phyloP scores from a whole-genome alignment of 495 filamentous ascomycete species.

The Penicillium roqueforti region DNA sequence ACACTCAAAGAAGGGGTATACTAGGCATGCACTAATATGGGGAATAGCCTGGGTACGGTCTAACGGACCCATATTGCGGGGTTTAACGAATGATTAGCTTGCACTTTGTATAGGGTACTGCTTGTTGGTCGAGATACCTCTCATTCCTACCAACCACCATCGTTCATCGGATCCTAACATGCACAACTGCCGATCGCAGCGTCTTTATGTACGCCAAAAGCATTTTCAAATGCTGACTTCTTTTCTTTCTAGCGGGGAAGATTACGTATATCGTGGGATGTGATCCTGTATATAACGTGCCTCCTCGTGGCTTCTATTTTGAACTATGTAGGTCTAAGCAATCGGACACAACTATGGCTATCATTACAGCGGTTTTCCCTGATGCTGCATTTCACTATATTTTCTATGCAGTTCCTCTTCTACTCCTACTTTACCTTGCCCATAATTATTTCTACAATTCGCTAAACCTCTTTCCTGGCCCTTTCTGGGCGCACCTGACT shows the following conservation, averaged over 20 bases:
- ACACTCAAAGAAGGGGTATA: neutral
- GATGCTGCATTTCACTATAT: neutral
- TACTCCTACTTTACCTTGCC: neutral
- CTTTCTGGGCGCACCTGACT: slow-evolving; percentile 62
- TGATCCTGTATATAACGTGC: neutral
- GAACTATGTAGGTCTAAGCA: neutral
- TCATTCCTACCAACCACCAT: neutral
- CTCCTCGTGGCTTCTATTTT: neutral
- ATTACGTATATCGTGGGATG: neutral
- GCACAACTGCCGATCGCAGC: neutral
- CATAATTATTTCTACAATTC: neutral
- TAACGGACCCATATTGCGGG: neutral
- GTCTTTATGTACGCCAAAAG: neutral
- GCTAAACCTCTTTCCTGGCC: slow-evolving; percentile 63
- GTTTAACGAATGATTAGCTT: neutral
- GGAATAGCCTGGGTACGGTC: neutral
- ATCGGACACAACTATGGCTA: neutral
- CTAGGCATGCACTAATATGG: neutral
- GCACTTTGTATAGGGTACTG: neutral
- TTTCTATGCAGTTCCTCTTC: neutral
- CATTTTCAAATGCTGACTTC: neutral
- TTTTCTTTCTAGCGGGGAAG: neutral
- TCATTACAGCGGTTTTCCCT: neutral
- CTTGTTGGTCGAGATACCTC: neutral
- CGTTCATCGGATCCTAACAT: neutral